Evolutionary conservation across 2,329 filamentous ascomycete species (phyloP).

Genomic region (Graphium sp.): DNA sequence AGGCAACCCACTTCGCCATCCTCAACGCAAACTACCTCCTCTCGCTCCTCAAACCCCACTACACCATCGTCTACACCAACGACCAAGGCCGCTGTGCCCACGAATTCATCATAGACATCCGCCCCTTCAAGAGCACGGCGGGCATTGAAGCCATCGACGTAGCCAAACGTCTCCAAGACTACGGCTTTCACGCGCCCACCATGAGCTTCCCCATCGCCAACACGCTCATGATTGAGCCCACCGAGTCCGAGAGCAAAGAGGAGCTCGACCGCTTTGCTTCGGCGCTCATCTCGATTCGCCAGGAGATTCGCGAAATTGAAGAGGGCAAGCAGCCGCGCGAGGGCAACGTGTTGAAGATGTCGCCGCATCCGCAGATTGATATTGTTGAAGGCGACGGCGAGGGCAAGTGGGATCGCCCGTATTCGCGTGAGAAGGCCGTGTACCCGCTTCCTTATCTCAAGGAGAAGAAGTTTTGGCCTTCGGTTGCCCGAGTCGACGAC

Average conservation of each 20-base stretch:
- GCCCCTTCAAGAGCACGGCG: constrained; percentile 66
- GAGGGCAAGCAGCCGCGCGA: constrained; percentile 58
- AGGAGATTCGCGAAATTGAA: constrained; percentile 74
- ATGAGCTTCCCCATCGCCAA: constrained; percentile 95
- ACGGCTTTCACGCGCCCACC: constrained; percentile 91
- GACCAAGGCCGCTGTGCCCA: constrained; percentile 76
- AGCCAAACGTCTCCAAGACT: constrained; percentile 91
- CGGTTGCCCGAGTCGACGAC: constrained; percentile 74
- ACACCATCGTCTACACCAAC: constrained; percentile 89
- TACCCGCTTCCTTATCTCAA: constrained; percentile 69
- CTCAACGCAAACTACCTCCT: constrained; percentile 97
- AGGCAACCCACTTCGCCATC: constrained; percentile 83
- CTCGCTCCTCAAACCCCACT: constrained; percentile 69
- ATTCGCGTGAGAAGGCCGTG: constrained; percentile 66
- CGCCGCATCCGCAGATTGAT: constrained; percentile 74
- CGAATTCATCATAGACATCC: constrained; percentile 89
- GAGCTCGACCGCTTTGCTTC: constrained; percentile 91
- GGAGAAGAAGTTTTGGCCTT: constrained; percentile 98
- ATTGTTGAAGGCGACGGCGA: constrained; percentile 42
- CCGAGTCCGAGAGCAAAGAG: constrained; percentile 79
- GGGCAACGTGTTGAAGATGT: constrained; percentile 74
- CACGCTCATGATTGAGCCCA: constrained; percentile 96
- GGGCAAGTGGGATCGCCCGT: constrained; percentile 63
- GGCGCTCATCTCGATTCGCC: constrained; percentile 69
- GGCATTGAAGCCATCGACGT: constrained; percentile 88